Base-by-base conservation (phyloP, 176 grass and related monocot species). In the Triticum dicoccoides region DNA sequence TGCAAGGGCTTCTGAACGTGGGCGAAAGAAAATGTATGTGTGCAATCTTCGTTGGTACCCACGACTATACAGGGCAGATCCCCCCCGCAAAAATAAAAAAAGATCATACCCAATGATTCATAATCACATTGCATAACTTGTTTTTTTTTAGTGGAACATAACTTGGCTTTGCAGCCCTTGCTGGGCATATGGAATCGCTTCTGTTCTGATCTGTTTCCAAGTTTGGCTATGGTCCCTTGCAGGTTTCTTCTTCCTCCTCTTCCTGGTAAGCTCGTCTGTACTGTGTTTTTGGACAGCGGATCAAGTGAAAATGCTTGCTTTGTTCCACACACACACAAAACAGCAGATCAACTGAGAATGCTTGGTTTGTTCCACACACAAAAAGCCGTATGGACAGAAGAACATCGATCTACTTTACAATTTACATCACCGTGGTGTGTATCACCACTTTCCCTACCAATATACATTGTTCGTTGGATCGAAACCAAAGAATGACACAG, bases 391-490 rank as follows among this genome's bases (percentile, higher is more conserved):
- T 76, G 73, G 13, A 59, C 74, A 90, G 34, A 45, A 24, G 34
- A 54, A 54, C 51, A 54, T 52, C 13, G 47, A 17, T 34, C 47
- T 64, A 21, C 17, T 78, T 82, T 54, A 76, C 51, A 69, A 15
- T 86, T 64, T 90, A 61, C 77, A 61, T n/a, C 49, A 59, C 32
- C 18, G 34, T 35, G 34, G n/a, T 17, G 20, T 56, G n/a, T 54
- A 41, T 39, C 75, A 7, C 11, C 69, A 61, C 34, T 76, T 61
- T 49, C 0, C 41, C 61, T 84, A 84, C 38, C 21, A 38, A 54
- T 54, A 41, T 85, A 91, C 89, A 91, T 75, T 15, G 68, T 52
- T 68, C 61, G 47, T 62, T 9, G 80, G 27, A 68, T 61, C 61
- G 27, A 15, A 76, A 67, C 80, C 25, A 35, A 78, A 77, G 52